A percentile compares a stretch with the other conserved stretches of the same genome.
These are phyloP conservation scores for Tubosaeta brunneosetosa DNA, from an alignment of 768 basidiomycete species.

Conservation along the genomic window DNA sequence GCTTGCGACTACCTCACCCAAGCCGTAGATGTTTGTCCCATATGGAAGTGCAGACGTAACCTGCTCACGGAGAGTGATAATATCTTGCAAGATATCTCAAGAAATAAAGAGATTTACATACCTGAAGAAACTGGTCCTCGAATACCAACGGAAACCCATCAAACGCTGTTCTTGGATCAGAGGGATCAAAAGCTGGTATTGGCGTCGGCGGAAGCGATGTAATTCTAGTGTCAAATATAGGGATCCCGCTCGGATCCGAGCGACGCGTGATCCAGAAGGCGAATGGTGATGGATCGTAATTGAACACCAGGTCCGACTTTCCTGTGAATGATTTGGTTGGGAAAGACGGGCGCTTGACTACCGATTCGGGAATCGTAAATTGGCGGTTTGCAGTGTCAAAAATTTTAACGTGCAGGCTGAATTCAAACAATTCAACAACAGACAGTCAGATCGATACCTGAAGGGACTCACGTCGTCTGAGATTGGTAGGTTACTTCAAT, in stretches of 20 bases:
- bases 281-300: conserved; percentile 60
- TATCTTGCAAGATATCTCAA: neutral
- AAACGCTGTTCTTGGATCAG: conserved; percentile 51
- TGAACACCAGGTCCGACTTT: conserved; percentile 64
- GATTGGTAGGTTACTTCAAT: conserved; percentile 66
- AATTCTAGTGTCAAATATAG: conserved; percentile 68
- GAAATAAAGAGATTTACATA: conserved; percentile 12
- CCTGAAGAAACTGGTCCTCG: conserved; percentile 77
- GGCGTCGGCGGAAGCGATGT: conserved; percentile 58
- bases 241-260: conserved; percentile 41
- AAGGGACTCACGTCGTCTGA: conserved; percentile 37
- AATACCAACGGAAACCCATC: conserved; percentile 69
- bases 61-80: conserved; percentile 26
- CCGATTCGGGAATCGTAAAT: conserved; percentile 59
- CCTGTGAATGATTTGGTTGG: conserved; percentile 33
- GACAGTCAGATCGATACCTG: neutral
- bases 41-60: conserved; percentile 62
- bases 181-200: conserved; percentile 48
- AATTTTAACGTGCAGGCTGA: conserved; percentile 64
- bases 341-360: conserved; percentile 40
- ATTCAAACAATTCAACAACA: neutral
- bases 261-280: conserved; percentile 78
- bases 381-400: conserved; percentile 57
- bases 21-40: conserved; percentile 69
- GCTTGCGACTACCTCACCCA: conserved; percentile 68